phyloP scores from a whole-genome alignment of 225 moss, liverwort and hornwort species.

The Straminergon stramineum region DNA sequence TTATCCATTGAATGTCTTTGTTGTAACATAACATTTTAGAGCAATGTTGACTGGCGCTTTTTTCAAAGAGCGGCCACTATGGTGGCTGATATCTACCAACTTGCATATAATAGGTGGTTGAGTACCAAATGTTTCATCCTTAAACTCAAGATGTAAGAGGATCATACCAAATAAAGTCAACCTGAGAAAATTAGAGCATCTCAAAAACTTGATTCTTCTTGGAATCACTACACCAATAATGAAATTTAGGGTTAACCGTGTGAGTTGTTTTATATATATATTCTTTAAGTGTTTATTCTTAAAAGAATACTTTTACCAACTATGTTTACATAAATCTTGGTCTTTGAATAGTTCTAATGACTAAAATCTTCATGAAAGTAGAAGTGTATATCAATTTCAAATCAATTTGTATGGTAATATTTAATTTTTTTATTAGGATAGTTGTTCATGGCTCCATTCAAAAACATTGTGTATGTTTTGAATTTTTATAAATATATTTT shows the following conservation, averaged over 20 bases:
- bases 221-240: neutral
- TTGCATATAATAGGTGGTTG: neutral
- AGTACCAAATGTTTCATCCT: neutral
- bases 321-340: accelerated
- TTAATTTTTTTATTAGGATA: neutral
- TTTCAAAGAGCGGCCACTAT: neutral
- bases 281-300: neutral
- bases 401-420: neutral
- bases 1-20: neutral
- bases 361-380: neutral
- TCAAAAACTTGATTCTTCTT: neutral
- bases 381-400: neutral
- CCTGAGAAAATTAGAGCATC: neutral
- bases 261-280: neutral
- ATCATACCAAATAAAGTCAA: neutral
- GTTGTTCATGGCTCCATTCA: neutral
- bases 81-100: neutral
- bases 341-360: neutral
- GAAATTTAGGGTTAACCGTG: neutral
- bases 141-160: neutral
- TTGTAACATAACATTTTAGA: neutral
- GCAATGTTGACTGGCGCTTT: neutral
- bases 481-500: neutral
- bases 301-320: neutral
- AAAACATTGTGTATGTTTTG: neutral